Conservation (phyloP, 78 protist genomes). For the Dictyostelium discoideum region DNA sequence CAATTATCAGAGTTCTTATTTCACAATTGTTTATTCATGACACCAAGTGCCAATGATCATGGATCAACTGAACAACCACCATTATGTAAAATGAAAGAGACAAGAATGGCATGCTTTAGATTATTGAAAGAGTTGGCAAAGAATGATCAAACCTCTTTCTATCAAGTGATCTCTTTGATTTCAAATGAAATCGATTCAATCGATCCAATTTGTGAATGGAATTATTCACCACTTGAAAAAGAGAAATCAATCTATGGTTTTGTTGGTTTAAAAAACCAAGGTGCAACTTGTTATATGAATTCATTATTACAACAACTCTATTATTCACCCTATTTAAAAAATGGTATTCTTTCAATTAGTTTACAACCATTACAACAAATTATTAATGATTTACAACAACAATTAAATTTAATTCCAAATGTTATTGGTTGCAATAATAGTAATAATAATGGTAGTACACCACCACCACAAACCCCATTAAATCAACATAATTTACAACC, state of each 20-base stretch:
- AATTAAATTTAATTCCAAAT: neutral
- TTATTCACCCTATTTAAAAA: slow-evolving; percentile 49
- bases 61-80: slow-evolving; percentile 42
- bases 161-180: slow-evolving; percentile 13
- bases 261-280: slow-evolving; percentile 91
- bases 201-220: slow-evolving; percentile 68
- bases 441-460: neutral
- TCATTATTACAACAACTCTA: slow-evolving; percentile 88
- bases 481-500: neutral
- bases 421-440: neutral
- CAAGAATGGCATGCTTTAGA: slow-evolving; percentile 47
- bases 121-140: slow-evolving; percentile 48
- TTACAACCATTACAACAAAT: neutral
- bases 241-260: slow-evolving; percentile 83
- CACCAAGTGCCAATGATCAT: slow-evolving; percentile 68
- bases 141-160: slow-evolving; percentile 39
- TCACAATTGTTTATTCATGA: slow-evolving; percentile 53
- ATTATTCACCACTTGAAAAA: slow-evolving; percentile 65
- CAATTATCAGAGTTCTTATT: slow-evolving; percentile 22
- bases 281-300: slow-evolving; percentile 95
- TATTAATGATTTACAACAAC: slow-evolving; percentile 17
- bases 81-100: slow-evolving; percentile 46
- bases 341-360: slow-evolving; percentile 8
- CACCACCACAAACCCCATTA: neutral
- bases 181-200: slow-evolving; percentile 35